Evolutionary conservation across 176 grass and related monocot species (phyloP).

Genomic region (Triticum turgidum): DNA sequence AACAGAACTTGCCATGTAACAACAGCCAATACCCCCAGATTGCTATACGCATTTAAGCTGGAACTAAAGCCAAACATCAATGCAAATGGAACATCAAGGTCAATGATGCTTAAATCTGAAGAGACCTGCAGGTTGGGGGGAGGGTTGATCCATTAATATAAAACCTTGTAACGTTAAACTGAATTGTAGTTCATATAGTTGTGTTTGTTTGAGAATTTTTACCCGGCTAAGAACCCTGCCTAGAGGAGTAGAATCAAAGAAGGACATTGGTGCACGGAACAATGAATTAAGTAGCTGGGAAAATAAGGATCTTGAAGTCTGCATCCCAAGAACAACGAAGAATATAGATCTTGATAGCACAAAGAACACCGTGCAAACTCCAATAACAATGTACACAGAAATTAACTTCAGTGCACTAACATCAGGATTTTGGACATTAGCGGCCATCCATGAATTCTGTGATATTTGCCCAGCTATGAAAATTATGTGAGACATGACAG

Average conservation of each 20-base stretch:
- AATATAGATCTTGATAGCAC: slow-evolving; percentile 62
- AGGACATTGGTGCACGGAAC: slow-evolving; percentile 85
- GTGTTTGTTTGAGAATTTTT: slow-evolving; percentile 36
- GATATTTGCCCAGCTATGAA: slow-evolving; percentile 87
- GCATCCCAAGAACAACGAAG: slow-evolving; percentile 54
- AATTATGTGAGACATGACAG: slow-evolving; percentile 48
- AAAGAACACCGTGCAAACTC: slow-evolving; percentile 61
- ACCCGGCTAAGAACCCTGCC: slow-evolving; percentile 92
- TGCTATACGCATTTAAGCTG: slow-evolving; percentile 71
- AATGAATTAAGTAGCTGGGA: slow-evolving; percentile 69
- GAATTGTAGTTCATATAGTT: not conserved
- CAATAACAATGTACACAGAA: slow-evolving; percentile 73
- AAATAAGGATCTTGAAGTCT: slow-evolving; percentile 91
- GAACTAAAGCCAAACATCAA: slow-evolving; percentile 51
- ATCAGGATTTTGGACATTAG: slow-evolving; percentile 71
- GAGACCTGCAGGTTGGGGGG: slow-evolving; percentile 65
- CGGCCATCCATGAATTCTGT: slow-evolving; percentile 95
- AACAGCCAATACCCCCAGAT: slow-evolving; percentile 79
- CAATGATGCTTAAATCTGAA: slow-evolving; percentile 78
- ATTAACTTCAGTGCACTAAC: slow-evolving; percentile 73
- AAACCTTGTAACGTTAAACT: not conserved
- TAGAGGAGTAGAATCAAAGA: slow-evolving; percentile 90
- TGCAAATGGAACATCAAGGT: slow-evolving; percentile 84
- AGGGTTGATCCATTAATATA: slow-evolving; percentile 8
- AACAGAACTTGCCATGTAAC: slow-evolving; percentile 96